These are phyloP conservation scores for Endocarpon pusillum DNA, from an alignment of 495 filamentous ascomycete species.

Conservation along the genomic window DNA sequence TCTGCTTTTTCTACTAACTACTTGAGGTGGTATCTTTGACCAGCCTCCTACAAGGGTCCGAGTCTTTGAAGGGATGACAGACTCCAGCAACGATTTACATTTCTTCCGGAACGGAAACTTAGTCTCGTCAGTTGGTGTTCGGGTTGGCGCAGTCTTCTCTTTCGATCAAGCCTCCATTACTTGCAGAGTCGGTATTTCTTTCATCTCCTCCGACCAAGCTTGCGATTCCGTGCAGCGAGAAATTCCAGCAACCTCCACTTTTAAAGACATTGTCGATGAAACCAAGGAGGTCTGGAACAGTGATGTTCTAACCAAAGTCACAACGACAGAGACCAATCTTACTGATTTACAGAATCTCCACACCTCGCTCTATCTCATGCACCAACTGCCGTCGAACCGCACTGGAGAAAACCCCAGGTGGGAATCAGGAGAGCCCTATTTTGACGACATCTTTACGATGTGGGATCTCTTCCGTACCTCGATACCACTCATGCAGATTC, in stretches of 20 bases:
- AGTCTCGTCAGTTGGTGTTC: too few species aligned
- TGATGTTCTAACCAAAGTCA: constrained; percentile 45
- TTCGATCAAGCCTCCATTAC: constrained; percentile 24
- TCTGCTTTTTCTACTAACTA: constrained; percentile 3
- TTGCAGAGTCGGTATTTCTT: constrained; percentile 55
- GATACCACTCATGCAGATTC: constrained; percentile 44
- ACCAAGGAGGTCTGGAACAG: constrained; percentile 40
- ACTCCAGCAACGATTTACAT: too few species aligned
- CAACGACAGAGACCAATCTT: constrained; percentile 35
- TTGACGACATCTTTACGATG: constrained; percentile 28
- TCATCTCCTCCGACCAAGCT: constrained; percentile 45
- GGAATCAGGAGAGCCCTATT: constrained; percentile 45
- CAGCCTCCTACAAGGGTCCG: constrained; percentile 19
- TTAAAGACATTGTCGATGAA: constrained; percentile 29
- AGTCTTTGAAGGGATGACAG: too few species aligned
- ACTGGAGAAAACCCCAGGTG: constrained; percentile 58
- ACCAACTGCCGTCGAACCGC: constrained; percentile 50
- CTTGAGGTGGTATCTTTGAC: constrained; percentile 37
- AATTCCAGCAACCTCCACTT: constrained; percentile 31
- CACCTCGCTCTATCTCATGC: constrained; percentile 50
- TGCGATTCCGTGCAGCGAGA: constrained; percentile 41
- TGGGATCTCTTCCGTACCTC: constrained; percentile 48
- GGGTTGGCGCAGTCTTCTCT: constrained; percentile 21
- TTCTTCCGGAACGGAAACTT: too few species aligned
- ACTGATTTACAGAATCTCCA: constrained; percentile 44